Conservation (phyloP, 2,329 filamentous ascomycete genomes). For the Neophaeococcomyces aloes region DNA sequence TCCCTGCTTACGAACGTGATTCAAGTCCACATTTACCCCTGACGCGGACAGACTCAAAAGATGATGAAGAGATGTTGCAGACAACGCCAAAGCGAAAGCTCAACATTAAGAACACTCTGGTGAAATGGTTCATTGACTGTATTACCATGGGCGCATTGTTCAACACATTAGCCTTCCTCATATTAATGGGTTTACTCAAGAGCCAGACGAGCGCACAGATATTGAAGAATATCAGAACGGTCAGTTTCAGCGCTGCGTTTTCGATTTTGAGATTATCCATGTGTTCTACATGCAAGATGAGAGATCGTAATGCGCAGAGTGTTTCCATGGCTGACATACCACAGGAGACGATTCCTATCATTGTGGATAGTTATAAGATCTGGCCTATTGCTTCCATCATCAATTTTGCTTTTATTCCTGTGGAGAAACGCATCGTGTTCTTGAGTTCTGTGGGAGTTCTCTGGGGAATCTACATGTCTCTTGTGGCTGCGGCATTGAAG, state of each 20-base stretch:
- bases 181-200: conserved; percentile 44
- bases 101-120: conserved; percentile 31
- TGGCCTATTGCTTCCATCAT: conserved; percentile 32
- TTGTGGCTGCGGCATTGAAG: conserved; percentile 12
- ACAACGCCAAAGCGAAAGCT: conserved; percentile 17
- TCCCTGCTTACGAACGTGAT: conserved; percentile 34
- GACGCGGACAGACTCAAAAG: conserved; percentile 10
- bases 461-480: conserved; percentile 31
- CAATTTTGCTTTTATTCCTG: conserved; percentile 29
- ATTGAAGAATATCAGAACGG: conserved; percentile 26
- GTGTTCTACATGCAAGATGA: no score
- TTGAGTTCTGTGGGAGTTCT: conserved; percentile 28
- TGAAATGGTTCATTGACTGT: conserved; percentile 44
- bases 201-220: conserved; percentile 27
- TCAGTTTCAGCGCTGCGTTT: conserved; percentile 12
- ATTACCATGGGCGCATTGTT: conserved; percentile 47
- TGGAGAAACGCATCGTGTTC: conserved; percentile 28
- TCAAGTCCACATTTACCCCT: conserved; percentile 14
- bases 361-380: conserved; percentile 29
- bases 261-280: no score
- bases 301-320: no score
- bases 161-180: conserved; percentile 48
- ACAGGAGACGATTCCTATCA: conserved; percentile 22
- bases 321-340: neutral
- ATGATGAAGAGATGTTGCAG: conserved; percentile 10